A percentile compares a stretch with the other conserved stretches of the same genome.
Conservation (phyloP, 306 rosid species). For the Senna tora region DNA sequence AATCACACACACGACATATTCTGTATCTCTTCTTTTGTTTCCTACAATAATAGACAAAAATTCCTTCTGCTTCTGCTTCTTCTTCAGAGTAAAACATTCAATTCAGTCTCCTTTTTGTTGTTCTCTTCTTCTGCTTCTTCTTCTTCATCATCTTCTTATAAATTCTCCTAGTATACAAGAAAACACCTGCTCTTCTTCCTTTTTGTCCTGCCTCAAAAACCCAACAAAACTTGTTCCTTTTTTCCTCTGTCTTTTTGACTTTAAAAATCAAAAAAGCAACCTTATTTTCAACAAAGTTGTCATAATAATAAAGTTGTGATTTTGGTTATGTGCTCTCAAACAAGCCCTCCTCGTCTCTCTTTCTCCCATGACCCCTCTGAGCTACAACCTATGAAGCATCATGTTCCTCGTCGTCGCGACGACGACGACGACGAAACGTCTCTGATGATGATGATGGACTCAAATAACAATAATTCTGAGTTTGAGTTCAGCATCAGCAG, state of each 20-base stretch:
- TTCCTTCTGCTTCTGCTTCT: slow-evolving; percentile 37
- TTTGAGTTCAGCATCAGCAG: slow-evolving; percentile 70
- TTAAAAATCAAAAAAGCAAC: slow-evolving; percentile 34
- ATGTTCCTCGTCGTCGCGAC: slow-evolving; percentile 40
- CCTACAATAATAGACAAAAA: slow-evolving; percentile 43
- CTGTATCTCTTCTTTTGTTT: slow-evolving; percentile 43
- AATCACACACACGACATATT: slow-evolving; percentile 24
- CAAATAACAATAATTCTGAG: slow-evolving; percentile 70
- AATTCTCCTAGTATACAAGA: slow-evolving; percentile 30
- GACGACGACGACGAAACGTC: too few relatives aligned
- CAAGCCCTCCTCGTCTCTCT: slow-evolving; percentile 72
- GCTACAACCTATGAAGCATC: slow-evolving; percentile 38
- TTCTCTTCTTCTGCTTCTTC: not conserved
- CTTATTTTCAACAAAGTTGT: slow-evolving; percentile 35
- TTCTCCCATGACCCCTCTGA: slow-evolving; percentile 62
- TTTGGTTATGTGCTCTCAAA: slow-evolving; percentile 70
- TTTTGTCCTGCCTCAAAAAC: slow-evolving; percentile 28
- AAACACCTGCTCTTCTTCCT: slow-evolving; percentile 33
- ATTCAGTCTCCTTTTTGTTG: slow-evolving; percentile 19
- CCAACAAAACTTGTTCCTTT: slow-evolving; percentile 9
- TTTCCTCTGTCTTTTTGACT: slow-evolving; percentile 44
- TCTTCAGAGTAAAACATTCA: slow-evolving; percentile 34
- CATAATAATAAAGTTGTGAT: not conserved
- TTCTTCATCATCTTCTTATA: too few relatives aligned
- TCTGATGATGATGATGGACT: too few relatives aligned